Evolutionary conservation across 768 basidiomycete species (phyloP), one percentile per base, ranked within the genome.

Genomic region (Dacryopinax primogenitus): DNA sequence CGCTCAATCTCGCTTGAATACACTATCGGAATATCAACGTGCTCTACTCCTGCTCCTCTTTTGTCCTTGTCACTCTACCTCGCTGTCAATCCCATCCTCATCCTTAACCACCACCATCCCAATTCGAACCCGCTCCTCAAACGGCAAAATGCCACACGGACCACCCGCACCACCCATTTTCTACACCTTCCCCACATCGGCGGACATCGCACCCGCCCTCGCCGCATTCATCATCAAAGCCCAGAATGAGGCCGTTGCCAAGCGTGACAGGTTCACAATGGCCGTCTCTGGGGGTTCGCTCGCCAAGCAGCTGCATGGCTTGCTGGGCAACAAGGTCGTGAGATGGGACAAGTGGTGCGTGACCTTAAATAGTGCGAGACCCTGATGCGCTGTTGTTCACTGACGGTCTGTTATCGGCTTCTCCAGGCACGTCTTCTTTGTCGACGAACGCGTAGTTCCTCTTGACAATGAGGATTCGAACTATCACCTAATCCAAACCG

Each of bases 311-410:
- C 84, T 99, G 70, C 79, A 76, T 62, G 86, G 83, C 1, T 85
- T 96, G 69, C 81, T 88, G 68, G 77, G 71, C 62, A 77, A 86
- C 69, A 75, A 80, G 28, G 81, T 80, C 36, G 82, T 92, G 18
- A 87, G 86, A 75, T 99, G 96, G 95, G 85, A 93, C 72, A 90
- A 90, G 75, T 99, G 96, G 95, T 92, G 70, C 66, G 81, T 78
- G n/a, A 36, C 35, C 6, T 7, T 34, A 13, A 16, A 58, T 28
- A 18, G 32, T 21, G 9, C 16, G 62, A 26, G 7, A 63, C 64
- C 51, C 33, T 58, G 41, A 23, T n/a, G n/a, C n/a, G n/a, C 65
- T 28, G 34, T 26, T 15, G 26, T 16, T 65, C 33, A 41, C 32
- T 41, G 41, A n/a, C n/a, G n/a, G n/a, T n/a, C n/a, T n/a, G n/a